These are phyloP conservation scores for Penicillium canescens DNA, from an alignment of 495 filamentous ascomycete genomes.

Conservation along the genomic window DNA sequence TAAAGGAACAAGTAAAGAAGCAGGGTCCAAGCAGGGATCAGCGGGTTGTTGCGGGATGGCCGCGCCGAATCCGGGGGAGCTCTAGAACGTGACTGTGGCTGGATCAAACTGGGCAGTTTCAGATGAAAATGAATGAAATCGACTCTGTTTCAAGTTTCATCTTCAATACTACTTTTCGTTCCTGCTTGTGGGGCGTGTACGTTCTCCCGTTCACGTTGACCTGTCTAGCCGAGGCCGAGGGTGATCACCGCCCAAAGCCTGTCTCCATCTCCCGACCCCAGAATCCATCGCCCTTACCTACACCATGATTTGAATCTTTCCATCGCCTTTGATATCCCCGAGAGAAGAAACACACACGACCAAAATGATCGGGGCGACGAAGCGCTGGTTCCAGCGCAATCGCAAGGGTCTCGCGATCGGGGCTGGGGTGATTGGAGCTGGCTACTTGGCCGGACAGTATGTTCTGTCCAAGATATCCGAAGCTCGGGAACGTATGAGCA, in stretches of 20 bases:
- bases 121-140: neutral
- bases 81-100: neutral
- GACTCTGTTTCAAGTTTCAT: neutral
- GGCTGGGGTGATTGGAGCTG: constrained; percentile 80
- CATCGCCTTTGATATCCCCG: neutral
- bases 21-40: neutral
- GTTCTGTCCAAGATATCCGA: constrained; percentile 86
- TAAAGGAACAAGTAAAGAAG: neutral
- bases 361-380: constrained; percentile 79
- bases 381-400: constrained; percentile 89
- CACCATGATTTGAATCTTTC: constrained; percentile 11
- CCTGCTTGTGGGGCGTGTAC: too few relatives aligned
- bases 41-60: constrained; percentile 4
- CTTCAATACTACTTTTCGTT: too few relatives aligned
- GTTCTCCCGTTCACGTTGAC: constrained; percentile 1
- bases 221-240: constrained; percentile 39
- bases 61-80: constrained; percentile 11
- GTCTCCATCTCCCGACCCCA: constrained; percentile 12
- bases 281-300: constrained; percentile 8
- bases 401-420: constrained; percentile 85
- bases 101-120: neutral
- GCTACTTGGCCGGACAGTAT: constrained; percentile 93
- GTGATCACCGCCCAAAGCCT: constrained; percentile 24
- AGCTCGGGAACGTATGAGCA: constrained; percentile 90
- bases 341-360: constrained; percentile 12